These are phyloP conservation scores for Gautieria morchelliformis DNA, from an alignment of 768 basidiomycete species.

Conservation along the genomic window DNA sequence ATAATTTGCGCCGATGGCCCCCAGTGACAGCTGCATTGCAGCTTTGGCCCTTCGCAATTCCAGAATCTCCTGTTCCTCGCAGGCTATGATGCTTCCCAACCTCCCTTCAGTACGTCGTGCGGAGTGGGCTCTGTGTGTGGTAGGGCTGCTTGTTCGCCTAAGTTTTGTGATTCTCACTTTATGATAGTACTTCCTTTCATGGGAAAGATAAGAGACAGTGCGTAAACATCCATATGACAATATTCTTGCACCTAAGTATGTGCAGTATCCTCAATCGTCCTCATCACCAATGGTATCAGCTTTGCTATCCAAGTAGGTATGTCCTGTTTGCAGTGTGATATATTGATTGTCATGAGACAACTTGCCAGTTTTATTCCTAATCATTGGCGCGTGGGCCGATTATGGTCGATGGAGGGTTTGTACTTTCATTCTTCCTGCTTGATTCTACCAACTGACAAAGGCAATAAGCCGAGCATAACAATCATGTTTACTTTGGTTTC, in stretches of 20 bases:
- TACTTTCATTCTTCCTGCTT: background rate
- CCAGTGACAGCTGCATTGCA: conserved; percentile 23
- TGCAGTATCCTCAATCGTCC: conserved; percentile 65
- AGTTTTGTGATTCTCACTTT: background rate
- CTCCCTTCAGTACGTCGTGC: conserved; percentile 46
- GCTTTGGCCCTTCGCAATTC: conserved; percentile 67
- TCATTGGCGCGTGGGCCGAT: conserved; percentile 72
- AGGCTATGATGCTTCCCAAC: conserved; percentile 57
- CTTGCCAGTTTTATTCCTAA: conserved; percentile 36
- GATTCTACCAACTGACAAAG: background rate
- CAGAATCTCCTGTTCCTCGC: conserved; percentile 64
- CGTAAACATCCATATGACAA: conserved; percentile 15
- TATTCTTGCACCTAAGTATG: background rate
- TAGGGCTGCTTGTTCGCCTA: background rate
- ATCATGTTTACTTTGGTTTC: conserved; percentile 63
- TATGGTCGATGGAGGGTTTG: conserved; percentile 65
- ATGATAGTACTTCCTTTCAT: conserved; percentile 48
- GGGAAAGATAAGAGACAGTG: conserved; percentile 50
- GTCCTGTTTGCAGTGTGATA: background rate
- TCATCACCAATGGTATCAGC: conserved; percentile 71
- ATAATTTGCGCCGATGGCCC: conserved; percentile 12
- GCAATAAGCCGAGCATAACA: conserved; percentile 58
- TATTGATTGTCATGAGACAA: background rate
- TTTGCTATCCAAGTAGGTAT: conserved; percentile 58
- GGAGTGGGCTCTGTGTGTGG: conserved; percentile 36